These are phyloP conservation scores for Conticribra guillardii DNA, from an alignment of 108 stramenopile genomes.

Conservation along the genomic window DNA sequence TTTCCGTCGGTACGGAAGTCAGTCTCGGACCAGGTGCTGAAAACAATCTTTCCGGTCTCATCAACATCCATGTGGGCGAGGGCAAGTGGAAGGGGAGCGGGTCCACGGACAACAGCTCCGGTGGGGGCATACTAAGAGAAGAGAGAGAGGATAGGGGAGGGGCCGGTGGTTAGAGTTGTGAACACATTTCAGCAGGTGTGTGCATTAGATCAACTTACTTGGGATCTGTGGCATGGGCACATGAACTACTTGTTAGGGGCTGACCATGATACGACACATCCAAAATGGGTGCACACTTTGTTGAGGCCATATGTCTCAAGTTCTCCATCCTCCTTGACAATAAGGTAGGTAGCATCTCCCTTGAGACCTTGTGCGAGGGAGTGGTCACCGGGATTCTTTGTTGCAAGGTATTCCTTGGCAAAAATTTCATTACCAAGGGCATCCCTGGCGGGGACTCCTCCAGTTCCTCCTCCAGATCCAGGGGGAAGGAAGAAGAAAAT, in stretches of 20 bases:
- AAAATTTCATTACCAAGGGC: slow-evolving; percentile 93
- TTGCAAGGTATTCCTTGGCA: slow-evolving; percentile 84
- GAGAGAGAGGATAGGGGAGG: too few species aligned
- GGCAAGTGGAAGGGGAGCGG: slow-evolving; percentile 95
- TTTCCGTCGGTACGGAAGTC: slow-evolving; percentile 96
- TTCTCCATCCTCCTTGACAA: slow-evolving; percentile 93
- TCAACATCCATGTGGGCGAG: slow-evolving; percentile 93
- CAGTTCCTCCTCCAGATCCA: slow-evolving; percentile 83
- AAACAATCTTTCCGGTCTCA: slow-evolving; percentile 82
- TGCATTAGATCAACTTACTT: too few species aligned
- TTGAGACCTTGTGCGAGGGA: slow-evolving; percentile 96
- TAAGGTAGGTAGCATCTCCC: slow-evolving; percentile 99
- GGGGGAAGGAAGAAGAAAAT: slow-evolving; percentile 98
- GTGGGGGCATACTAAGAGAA: slow-evolving; percentile 84
- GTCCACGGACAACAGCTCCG: slow-evolving; percentile 96
- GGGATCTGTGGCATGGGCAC: slow-evolving; percentile 99
- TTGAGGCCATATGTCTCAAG: slow-evolving; percentile 86
- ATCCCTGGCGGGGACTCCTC: slow-evolving; percentile 90
- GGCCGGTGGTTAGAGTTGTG: too few species aligned
- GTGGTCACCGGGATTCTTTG: slow-evolving; percentile 86
- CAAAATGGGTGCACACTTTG: slow-evolving; percentile 98
- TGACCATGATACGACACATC: slow-evolving; percentile 99
- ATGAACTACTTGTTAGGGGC: slow-evolving; percentile 97
- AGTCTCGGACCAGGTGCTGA: slow-evolving; percentile 94
- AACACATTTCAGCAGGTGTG: too few species aligned